phyloP scores from a whole-genome alignment of 768 basidiomycete genomes.

The Lactifluus volemus region DNA sequence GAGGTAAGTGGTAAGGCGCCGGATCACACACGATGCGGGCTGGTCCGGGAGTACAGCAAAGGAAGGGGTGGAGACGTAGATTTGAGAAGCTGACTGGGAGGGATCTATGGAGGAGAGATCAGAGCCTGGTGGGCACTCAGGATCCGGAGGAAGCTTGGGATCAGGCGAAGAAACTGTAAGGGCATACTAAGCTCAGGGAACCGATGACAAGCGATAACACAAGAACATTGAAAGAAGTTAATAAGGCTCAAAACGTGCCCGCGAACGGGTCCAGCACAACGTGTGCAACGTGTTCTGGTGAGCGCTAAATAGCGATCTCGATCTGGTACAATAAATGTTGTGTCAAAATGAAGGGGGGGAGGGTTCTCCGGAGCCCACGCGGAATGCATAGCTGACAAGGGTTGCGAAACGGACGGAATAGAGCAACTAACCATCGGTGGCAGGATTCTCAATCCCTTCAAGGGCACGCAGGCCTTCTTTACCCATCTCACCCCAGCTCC shows the following conservation, averaged over 20 bases:
- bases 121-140: constrained; percentile 28
- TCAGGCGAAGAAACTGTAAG: constrained; percentile 9
- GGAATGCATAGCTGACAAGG: background rate
- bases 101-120: constrained; percentile 61
- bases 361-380: background rate
- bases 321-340: background rate
- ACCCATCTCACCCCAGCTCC: constrained; percentile 60
- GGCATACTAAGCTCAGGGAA: constrained; percentile 12
- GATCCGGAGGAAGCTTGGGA: constrained; percentile 5
- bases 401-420: background rate
- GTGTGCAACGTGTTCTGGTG: background rate
- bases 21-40: constrained; percentile 4
- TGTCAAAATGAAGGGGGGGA: background rate
- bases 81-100: constrained; percentile 72
- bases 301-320: constrained; percentile 1
- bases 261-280: background rate
- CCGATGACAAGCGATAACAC: background rate
- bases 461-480: constrained; percentile 47
- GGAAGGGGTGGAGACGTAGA: constrained; percentile 22
- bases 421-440: constrained; percentile 24
- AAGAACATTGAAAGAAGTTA: background rate
- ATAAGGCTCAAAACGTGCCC: background rate
- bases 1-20: background rate
- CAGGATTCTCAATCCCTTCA: constrained; percentile 20
- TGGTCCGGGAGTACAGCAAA: constrained; percentile 14